phyloP scores from a whole-genome alignment of 2,329 filamentous ascomycete genomes.

The Cladosporium sp. region DNA sequence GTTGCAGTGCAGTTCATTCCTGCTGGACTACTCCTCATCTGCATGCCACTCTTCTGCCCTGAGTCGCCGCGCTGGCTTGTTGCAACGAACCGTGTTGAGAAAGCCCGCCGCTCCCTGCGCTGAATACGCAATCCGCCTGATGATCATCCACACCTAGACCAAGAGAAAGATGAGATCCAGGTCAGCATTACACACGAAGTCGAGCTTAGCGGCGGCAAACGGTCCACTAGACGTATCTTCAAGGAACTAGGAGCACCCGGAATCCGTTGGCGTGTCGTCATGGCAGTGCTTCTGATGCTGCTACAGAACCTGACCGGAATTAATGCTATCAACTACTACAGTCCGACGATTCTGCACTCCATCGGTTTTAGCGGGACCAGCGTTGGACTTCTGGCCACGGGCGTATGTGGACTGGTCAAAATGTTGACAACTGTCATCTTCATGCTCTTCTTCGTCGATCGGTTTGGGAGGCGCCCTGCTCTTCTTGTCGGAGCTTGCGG shows the following conservation, averaged over 20 bases:
- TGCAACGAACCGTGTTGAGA: too few relatives aligned
- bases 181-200: conserved; percentile 28
- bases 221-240: too few relatives aligned
- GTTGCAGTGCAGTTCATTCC: conserved; percentile 32
- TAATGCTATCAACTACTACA: conserved; percentile 36
- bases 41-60: conserved; percentile 25
- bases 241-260: too few relatives aligned
- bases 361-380: conserved; percentile 33
- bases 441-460: conserved; percentile 35
- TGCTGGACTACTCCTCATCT: conserved; percentile 27
- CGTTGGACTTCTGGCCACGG: conserved; percentile 28
- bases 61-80: conserved; percentile 31
- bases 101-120: too few relatives aligned
- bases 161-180: conserved; percentile 31
- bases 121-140: conserved; percentile 15
- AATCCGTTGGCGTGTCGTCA: conserved; percentile 31
- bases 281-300: conserved; percentile 30
- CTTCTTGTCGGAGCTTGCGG: conserved; percentile 28
- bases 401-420: conserved; percentile 36
- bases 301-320: conserved; percentile 31
- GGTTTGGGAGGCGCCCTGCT: conserved; percentile 31
- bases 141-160: conserved; percentile 21
- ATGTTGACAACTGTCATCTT: conserved; percentile 33
- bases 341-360: conserved; percentile 32
- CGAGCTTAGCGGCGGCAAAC: too few relatives aligned